Base-by-base conservation (phyloP, 371 early-diverging fungal genomes). In the Homolaphlyctis polyrhiza region DNA sequence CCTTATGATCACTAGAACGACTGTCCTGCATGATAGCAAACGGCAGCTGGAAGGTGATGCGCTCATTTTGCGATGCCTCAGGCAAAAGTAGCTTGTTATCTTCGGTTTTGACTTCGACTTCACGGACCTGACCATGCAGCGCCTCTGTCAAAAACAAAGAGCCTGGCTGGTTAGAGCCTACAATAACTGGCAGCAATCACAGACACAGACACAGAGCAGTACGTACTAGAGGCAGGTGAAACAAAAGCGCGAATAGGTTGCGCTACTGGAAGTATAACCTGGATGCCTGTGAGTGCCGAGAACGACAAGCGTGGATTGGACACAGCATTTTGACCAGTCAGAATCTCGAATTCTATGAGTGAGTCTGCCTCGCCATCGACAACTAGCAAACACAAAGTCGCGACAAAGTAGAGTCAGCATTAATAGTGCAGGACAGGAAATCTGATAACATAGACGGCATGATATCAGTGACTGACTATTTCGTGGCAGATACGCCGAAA, bases 1-100 rank as follows among this genome's bases (percentile, higher is more conserved):
- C 84, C 64, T 80, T 74, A 54, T 87, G 84, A 39, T 86, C 86
- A 52, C 66, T 71, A 50, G 75, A 73, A 5, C 76, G 76, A 63
- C 75, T 76, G 25, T 78, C 64, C 1, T 77, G 77, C 48, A 84
- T 82, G 51, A 85, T 45, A 1, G 43, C 16, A 25, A 66, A 87
- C 6, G 80, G 76, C 1, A 88, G 76, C 34, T 71, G 67, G 23
- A 89, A 71, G 23, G 76, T 71, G 2, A 89, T 58, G 13, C 63
- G 57, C 35, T 85, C 80, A 43, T 85, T 63, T n/a, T 82, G 68
- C 14, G 70, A 77, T 27, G 73, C 72, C 8, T 76, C 74, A 23
- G 86, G 87, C n/a, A 90, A 64, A 0, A 63, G 23, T 43, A 88
- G 82, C 13, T 79, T 79, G 25, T 73, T 64, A 33, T 80, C 87